Conservation (phyloP, 768 basidiomycete genomes). For the Leccinum subgranulosum region DNA sequence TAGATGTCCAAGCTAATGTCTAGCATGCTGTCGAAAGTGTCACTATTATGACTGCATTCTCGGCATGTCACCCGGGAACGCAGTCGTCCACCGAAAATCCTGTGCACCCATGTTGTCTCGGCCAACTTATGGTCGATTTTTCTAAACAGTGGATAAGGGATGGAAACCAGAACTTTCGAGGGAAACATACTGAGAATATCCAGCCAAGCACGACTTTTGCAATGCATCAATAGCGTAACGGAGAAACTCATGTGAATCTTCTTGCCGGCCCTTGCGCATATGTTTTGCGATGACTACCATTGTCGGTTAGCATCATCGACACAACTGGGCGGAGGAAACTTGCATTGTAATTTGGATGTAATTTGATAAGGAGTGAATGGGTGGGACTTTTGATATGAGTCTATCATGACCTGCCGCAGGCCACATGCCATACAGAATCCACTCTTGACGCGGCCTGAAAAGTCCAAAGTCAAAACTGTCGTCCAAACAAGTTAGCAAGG, state of each 20-base stretch:
- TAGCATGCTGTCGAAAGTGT: slow-evolving; percentile 93
- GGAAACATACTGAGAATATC: slow-evolving; percentile 60
- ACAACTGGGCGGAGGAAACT: slow-evolving; percentile 22
- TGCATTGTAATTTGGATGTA: slow-evolving; percentile 67
- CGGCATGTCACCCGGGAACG: slow-evolving; percentile 88
- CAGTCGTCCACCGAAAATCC: slow-evolving; percentile 87
- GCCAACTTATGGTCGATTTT: slow-evolving; percentile 69
- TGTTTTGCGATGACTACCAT: slow-evolving; percentile 82
- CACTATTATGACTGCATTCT: slow-evolving; percentile 81
- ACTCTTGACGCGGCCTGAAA: slow-evolving; percentile 39
- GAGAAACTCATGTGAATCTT: slow-evolving; percentile 97
- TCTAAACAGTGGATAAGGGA: slow-evolving; percentile 35
- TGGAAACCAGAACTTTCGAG: background rate
- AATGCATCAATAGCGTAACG: slow-evolving; percentile 90
- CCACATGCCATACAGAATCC: slow-evolving; percentile 81
- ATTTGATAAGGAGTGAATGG: slow-evolving; percentile 66
- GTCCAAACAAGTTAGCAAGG: background rate
- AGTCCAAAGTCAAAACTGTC: slow-evolving; percentile 7
- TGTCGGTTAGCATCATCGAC: slow-evolving; percentile 5
- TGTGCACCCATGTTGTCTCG: slow-evolving; percentile 92
- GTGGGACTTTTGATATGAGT: slow-evolving; percentile 45
- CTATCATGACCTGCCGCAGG: slow-evolving; percentile 53
- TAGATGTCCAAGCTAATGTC: slow-evolving; percentile 92
- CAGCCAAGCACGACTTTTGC: slow-evolving; percentile 79
- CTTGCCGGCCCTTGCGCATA: slow-evolving; percentile 88